These are phyloP conservation scores for Monosporascus sp. DNA, from an alignment of 2,329 filamentous ascomycete species.

Conservation along the genomic window DNA sequence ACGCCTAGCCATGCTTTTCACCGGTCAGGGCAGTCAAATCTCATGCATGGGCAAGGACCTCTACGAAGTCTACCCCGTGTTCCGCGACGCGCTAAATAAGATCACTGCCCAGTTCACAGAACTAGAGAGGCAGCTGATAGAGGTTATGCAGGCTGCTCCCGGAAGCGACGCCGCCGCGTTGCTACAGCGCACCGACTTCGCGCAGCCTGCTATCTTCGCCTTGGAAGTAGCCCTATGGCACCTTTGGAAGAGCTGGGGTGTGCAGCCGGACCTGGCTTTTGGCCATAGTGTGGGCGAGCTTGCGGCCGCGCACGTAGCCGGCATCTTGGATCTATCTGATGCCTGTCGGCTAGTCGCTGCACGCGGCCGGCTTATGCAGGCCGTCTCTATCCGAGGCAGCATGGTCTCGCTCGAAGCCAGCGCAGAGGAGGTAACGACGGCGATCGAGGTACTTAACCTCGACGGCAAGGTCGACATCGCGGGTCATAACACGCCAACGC, in stretches of 20 bases:
- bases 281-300: slow-evolving; percentile 28
- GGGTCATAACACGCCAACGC: slow-evolving; percentile 19
- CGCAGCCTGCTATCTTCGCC: slow-evolving; percentile 29
- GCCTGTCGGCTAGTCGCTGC: slow-evolving; percentile 27
- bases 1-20: slow-evolving; percentile 28
- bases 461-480: slow-evolving; percentile 17
- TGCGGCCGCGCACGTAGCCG: slow-evolving; percentile 25
- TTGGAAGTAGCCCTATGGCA: slow-evolving; percentile 27
- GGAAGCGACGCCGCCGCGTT: slow-evolving; percentile 14
- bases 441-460: slow-evolving; percentile 12
- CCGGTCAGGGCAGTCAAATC: slow-evolving; percentile 29
- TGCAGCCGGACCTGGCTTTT: slow-evolving; percentile 23
- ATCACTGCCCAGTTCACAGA: slow-evolving; percentile 14
- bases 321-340: slow-evolving; percentile 24
- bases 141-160: slow-evolving; percentile 25
- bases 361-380: slow-evolving; percentile 27
- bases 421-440: slow-evolving; percentile 13
- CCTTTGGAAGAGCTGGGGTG: slow-evolving; percentile 26
- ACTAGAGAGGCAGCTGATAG: slow-evolving; percentile 19
- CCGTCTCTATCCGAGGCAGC: slow-evolving; percentile 8
- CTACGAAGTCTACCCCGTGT: slow-evolving; percentile 17
- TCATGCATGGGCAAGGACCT: slow-evolving; percentile 27
- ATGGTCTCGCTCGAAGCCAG: slow-evolving; percentile 26
- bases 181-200: slow-evolving; percentile 24
- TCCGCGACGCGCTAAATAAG: slow-evolving; percentile 19